Evolutionary conservation across 495 filamentous ascomycete genomes (phyloP), one percentile per base, ranked within the genome.

Genomic region (Lasiosphaeris hirsuta): DNA sequence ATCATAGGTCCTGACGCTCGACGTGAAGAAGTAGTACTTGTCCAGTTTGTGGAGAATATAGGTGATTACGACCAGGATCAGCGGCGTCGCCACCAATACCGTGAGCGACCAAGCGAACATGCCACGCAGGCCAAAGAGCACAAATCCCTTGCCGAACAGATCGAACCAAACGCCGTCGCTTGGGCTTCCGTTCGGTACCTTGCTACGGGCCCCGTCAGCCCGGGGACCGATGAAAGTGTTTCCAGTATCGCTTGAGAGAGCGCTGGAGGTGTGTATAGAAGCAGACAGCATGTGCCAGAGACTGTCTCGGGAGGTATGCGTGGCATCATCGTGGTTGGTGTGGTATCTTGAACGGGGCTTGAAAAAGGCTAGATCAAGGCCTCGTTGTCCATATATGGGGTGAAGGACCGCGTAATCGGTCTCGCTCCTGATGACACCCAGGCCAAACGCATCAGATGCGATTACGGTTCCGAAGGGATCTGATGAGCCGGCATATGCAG

Each of bases 241-340:
- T 49, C 81, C 86, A 0, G 80, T 83, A 64, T 95, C 86, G 30
- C 83, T 83, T 0, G 90, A 86, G 49, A 97, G 77, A 2, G 72
- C 76, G 65, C 84, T 77, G 51, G 86, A 82, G 0, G 90, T 94
- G 33, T 84, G 79, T 23, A 97, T 73, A 30, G 92, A 82, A 18
- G 84, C 83, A 43, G 89, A 92, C 5, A 96, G 77, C 94, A 98
- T 98, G 66, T 97, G 92, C 90, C 90, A 96, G 8, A 97, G 66
- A 14, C 90, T 92, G 40, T 84, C 81, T 54, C 71, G 77, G 36
- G 83, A 90, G 0, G 89, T 86, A 71, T 97, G 91, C 40, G 78
- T 81, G 2, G 86, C 79, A 70, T 94, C 89, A 72, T 98, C 94
- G 70, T 96, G 85, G 51, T 88, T 83, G 7, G 93, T 98, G 69